Evolutionary conservation across 495 filamentous ascomycete species (phyloP).

Genomic region (Jackrogersella multiformis): DNA sequence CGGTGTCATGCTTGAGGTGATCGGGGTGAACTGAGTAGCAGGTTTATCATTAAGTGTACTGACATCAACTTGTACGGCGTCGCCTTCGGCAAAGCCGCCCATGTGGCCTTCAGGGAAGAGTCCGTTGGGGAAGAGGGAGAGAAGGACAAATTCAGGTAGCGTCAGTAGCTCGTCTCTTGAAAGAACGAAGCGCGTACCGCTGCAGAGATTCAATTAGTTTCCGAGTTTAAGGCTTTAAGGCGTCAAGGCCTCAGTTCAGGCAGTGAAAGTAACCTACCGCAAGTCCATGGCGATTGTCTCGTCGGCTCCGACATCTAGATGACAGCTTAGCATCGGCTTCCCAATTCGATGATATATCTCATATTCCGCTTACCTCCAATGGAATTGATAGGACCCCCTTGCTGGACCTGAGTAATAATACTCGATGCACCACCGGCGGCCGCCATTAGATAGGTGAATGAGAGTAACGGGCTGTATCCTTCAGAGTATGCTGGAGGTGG

Average conservation of each 20-base stretch:
- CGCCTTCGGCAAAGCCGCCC: conserved; percentile 87
- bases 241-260: neutral
- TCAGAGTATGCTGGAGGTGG: conserved; percentile 97
- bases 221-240: neutral
- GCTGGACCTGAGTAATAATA: conserved; percentile 98
- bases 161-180: conserved; percentile 95
- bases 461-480: conserved; percentile 88
- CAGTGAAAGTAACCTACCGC: conserved; percentile 65
- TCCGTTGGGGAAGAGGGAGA: conserved; percentile 98
- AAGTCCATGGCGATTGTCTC: conserved; percentile 96
- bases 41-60: conserved; percentile 54
- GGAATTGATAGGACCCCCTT: conserved; percentile 87
- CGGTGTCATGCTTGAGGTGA: conserved; percentile 24
- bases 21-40: conserved; percentile 32
- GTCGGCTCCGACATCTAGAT: conserved; percentile 82
- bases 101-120: conserved; percentile 97
- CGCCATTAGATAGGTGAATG: conserved; percentile 98
- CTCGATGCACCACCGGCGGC: conserved; percentile 94
- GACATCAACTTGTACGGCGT: conserved; percentile 97
- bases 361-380: conserved; percentile 74
- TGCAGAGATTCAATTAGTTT: conserved; percentile 52
- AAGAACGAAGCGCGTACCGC: conserved; percentile 90
- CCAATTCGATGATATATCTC: conserved; percentile 2
- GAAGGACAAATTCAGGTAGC: conserved; percentile 95
- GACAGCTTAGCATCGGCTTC: conserved; percentile 14